phyloP scores from a whole-genome alignment of 805 yeast species.

The Saturnispora hagleri region DNA sequence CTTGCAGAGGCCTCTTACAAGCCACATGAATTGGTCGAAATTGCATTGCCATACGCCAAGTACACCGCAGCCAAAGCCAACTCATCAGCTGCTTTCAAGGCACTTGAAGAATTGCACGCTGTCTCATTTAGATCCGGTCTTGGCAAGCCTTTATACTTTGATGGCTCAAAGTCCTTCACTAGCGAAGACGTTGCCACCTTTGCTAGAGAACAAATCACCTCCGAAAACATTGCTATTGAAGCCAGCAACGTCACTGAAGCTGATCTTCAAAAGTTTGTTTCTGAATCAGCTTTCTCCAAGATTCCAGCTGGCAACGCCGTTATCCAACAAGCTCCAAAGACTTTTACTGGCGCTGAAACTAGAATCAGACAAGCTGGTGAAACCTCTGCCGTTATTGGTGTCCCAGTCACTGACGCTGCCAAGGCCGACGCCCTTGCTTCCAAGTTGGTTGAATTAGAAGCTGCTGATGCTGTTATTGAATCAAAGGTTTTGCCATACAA shows the following conservation, averaged over 20 bases:
- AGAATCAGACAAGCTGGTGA: conserved; percentile 57
- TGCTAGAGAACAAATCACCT: conserved; percentile 60
- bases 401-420: conserved; percentile 53
- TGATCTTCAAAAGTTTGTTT: conserved; percentile 61
- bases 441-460: conserved; percentile 43
- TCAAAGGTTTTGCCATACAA: conserved; percentile 55
- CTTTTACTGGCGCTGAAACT: conserved; percentile 56
- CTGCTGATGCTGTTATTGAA: conserved; percentile 43
- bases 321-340: conserved; percentile 27
- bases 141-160: conserved; percentile 74
- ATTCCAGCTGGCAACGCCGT: conserved; percentile 55
- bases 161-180: conserved; percentile 48
- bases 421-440: conserved; percentile 65
- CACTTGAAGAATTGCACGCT: conserved; percentile 71
- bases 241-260: conserved; percentile 66
- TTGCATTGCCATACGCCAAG: conserved; percentile 69
- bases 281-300: conserved; percentile 53
- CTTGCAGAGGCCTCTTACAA: conserved; percentile 63
- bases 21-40: conserved; percentile 76
- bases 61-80: conserved; percentile 50
- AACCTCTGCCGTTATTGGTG: conserved; percentile 71
- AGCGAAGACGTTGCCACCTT: conserved; percentile 57
- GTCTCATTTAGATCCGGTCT: conserved; percentile 79
- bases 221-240: conserved; percentile 59
- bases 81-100: conserved; percentile 45